These are phyloP conservation scores for Pogostemon cablin DNA, from an alignment of 257 asterid species.

Conservation along the genomic window DNA sequence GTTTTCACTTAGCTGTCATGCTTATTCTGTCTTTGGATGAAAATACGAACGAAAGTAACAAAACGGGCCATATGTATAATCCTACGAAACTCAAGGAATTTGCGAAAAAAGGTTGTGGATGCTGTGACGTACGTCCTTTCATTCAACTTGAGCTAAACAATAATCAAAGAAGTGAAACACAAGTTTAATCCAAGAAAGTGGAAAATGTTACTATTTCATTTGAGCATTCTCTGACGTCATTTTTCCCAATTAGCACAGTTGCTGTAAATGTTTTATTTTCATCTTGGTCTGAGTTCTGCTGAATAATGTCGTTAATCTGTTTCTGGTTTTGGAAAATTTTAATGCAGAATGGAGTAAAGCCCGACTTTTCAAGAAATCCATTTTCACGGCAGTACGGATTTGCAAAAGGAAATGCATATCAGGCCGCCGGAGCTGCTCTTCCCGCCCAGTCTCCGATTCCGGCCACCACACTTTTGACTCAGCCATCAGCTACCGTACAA, in stretches of 20 bases:
- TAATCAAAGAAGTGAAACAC: background rate
- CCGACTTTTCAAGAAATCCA: constrained; percentile 73
- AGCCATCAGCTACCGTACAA: constrained; percentile 39
- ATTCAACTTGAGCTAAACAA: background rate
- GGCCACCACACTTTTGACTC: constrained; percentile 41
- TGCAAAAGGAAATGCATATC: constrained; percentile 39
- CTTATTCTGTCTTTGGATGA: background rate
- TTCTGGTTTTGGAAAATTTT: constrained; percentile 23
- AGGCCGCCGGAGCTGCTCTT: constrained; percentile 27
- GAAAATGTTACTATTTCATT: background rate
- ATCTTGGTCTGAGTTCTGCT: constrained; percentile 15
- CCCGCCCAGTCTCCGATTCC: constrained; percentile 37
- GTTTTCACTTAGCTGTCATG: background rate
- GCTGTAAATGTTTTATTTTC: background rate
- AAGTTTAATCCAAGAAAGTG: background rate
- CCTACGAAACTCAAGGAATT: background rate
- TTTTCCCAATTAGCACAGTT: background rate
- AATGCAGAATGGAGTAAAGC: constrained; percentile 74
- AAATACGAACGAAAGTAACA: background rate
- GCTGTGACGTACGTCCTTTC: background rate
- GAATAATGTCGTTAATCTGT: constrained; percentile 11
- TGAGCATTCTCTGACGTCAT: background rate
- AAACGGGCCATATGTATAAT: background rate
- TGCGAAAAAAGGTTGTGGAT: background rate
- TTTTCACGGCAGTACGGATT: constrained; percentile 60